These are phyloP conservation scores for Rhynchospora pubera DNA, from an alignment of 176 grass and related monocot species.

Conservation along the genomic window DNA sequence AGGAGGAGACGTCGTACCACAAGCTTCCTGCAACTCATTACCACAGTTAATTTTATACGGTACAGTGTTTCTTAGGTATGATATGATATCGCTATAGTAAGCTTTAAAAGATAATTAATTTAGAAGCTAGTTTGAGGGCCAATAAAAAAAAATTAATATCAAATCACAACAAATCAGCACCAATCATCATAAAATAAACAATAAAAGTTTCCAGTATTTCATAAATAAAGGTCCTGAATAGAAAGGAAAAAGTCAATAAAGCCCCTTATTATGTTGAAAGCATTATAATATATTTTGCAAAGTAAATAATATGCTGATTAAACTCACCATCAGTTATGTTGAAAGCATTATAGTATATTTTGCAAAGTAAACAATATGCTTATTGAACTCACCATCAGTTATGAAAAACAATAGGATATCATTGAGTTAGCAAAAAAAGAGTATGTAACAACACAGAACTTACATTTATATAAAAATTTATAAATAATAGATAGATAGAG, in stretches of 20 bases:
- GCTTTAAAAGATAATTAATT: background rate
- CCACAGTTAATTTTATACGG: background rate
- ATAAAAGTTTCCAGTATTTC: background rate
- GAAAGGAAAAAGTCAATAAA: background rate
- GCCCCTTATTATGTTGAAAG: background rate
- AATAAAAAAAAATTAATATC: background rate
- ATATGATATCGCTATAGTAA: background rate
- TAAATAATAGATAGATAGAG: background rate
- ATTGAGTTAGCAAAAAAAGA: background rate
- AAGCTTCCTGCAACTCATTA: conserved; percentile 41
- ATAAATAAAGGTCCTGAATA: background rate
- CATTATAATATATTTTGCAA: background rate
- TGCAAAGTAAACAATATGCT: background rate
- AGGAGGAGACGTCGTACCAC: conserved; percentile 63
- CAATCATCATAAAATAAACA: background rate
- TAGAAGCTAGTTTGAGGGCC: background rate
- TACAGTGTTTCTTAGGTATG: background rate
- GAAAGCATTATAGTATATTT: background rate
- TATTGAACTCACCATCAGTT: background rate
- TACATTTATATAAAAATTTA: too few species aligned
- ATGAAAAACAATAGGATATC: background rate
- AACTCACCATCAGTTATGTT: background rate
- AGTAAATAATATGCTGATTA: background rate
- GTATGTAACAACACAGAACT: background rate
- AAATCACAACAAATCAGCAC: background rate